Evolutionary conservation across 2,329 filamentous ascomycete species (phyloP).

Genomic region (Knoxdaviesia capensis): DNA sequence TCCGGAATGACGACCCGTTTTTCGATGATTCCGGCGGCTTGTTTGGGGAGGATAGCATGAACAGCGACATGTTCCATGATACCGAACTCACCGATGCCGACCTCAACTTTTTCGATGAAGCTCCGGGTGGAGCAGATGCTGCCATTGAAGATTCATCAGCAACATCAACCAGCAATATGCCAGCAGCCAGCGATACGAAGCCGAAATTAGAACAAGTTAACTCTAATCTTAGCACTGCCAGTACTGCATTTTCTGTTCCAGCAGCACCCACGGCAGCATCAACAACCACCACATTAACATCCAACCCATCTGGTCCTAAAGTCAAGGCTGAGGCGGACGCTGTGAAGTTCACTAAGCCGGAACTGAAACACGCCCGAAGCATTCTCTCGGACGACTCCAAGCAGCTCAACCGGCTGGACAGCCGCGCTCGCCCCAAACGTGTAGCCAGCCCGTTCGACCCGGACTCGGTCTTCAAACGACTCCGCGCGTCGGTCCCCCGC

Average conservation of each 20-base stretch:
- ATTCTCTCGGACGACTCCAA: conserved; percentile 23
- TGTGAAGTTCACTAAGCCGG: conserved; percentile 31
- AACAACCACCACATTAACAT: no score
- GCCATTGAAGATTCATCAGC: no score
- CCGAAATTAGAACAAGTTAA: no score
- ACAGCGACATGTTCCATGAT: conserved; percentile 51
- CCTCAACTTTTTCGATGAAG: conserved; percentile 64
- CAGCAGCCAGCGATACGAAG: no score
- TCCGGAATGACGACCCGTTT: conserved; percentile 15
- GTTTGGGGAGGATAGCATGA: conserved; percentile 39
- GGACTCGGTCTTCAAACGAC: conserved; percentile 36
- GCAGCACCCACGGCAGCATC: no score
- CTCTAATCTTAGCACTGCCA: no score
- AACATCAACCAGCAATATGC: no score
- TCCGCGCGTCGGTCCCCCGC: conserved; percentile 24
- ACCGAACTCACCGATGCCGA: conserved; percentile 62
- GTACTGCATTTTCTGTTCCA: no score
- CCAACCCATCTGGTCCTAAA: neutral
- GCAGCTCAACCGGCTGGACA: conserved; percentile 1
- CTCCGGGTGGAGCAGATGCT: no score
- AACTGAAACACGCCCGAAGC: conserved; percentile 36
- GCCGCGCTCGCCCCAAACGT: conserved; percentile 17
- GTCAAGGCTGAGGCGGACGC: conserved; percentile 3
- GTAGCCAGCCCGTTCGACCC: conserved; percentile 36
- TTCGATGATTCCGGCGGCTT: conserved; percentile 34